These are phyloP conservation scores for Aspergillus candidus DNA, from an alignment of 2,329 filamentous ascomycete genomes.

Conservation along the genomic window DNA sequence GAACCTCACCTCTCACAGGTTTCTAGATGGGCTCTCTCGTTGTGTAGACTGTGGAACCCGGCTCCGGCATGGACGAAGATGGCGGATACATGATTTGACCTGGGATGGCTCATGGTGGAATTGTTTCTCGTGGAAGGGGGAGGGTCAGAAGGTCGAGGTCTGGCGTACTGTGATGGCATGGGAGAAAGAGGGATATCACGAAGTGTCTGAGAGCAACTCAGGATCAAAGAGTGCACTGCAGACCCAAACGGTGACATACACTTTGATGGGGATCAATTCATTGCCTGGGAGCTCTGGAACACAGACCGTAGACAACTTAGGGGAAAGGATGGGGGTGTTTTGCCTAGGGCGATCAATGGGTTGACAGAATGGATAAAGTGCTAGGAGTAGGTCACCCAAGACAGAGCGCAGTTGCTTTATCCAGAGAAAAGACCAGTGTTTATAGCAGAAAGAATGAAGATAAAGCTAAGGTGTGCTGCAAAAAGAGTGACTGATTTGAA, in stretches of 20 bases:
- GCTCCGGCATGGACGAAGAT: constrained; percentile 96
- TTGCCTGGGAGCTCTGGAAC: too few species aligned
- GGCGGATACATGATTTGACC: constrained; percentile 54
- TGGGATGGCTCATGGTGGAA: constrained; percentile 29
- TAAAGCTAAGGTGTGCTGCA: neutral
- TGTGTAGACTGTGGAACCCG: constrained; percentile 82
- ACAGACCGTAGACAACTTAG: too few species aligned
- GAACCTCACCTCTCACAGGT: constrained; percentile 77
- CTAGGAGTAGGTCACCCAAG: too few species aligned
- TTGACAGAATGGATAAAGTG: too few species aligned
- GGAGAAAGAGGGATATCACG: neutral
- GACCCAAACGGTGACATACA: constrained; percentile 1
- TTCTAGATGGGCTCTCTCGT: constrained; percentile 75
- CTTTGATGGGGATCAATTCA: too few species aligned
- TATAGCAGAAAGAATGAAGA: neutral
- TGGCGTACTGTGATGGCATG: neutral
- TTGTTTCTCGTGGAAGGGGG: neutral
- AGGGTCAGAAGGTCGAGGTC: neutral
- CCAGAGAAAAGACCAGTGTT: neutral
- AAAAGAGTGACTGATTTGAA: neutral
- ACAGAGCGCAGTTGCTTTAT: neutral
- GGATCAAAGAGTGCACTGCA: neutral
- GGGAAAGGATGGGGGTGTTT: too few species aligned
- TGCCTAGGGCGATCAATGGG: too few species aligned
- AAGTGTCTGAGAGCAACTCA: constrained; percentile 1